Evolutionary conservation across 352 stramenopile genomes (phyloP), one percentile per base, ranked within the genome.

Genomic region (Globisporangium mamillatum): DNA sequence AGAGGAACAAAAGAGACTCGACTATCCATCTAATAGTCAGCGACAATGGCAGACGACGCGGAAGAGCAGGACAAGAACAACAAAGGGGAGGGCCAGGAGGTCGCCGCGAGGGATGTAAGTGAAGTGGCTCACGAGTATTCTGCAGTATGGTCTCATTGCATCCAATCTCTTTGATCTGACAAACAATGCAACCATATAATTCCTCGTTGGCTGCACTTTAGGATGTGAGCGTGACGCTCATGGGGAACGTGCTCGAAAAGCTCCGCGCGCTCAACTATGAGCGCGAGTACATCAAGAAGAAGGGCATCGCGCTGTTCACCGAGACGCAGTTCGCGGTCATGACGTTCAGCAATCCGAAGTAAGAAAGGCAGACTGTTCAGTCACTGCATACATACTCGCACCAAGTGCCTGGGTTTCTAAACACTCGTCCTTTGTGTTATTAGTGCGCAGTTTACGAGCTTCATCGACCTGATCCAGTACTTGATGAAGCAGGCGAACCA

Each of bases 241-340:
- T 95, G 85, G 82, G 85, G 46, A 93, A 91, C 70, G 87, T 91
- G 60, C 72, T 95, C 10, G 86, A 94, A 72, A 95, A 95, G 73
- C 76, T 95, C 36, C 84, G 84, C 16, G 29, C 72, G 34, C 72
- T 94, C 68, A 77, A 83, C 59, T 95, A 94, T 69, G 88, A 95
- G 36, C 78, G 81, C 53, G 86, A 95, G 48, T 73, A 94, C 44
- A 75, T 77, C 72, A 78, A 81, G 66, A 94, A 92, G 64, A 94
- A 92, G 64, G 83, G 72, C 73, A 85, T 92, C 29, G 60, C 72
- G 55, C 78, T 77, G 52, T 92, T 87, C 69, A 85, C 74, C 6
- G 84, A 93, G 71, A 92, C 81, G 34, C 84, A 94, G 63, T 95
- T 94, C 58, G 88, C 86, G 0, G 70, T 75, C 52, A 46, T 83